Conservation (phyloP, 1,284 basidiomycete genomes). For the Cutaneotrichosporon sp. region DNA sequence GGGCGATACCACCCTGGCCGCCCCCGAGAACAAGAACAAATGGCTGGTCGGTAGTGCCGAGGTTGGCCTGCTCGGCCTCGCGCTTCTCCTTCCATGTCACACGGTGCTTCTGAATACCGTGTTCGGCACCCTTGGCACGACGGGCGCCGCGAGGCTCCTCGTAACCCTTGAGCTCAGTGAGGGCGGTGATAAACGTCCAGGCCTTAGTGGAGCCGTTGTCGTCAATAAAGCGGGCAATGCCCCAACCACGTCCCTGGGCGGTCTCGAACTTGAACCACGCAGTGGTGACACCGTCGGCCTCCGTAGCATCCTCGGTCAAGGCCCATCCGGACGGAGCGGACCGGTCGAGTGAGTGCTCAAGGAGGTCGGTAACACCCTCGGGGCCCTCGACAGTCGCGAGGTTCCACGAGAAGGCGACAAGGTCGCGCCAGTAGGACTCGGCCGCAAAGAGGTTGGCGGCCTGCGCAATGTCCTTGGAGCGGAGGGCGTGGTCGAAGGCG, state of each 20-base stretch:
- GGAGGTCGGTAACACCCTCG: constrained; percentile 28
- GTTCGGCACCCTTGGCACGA: constrained; percentile 16
- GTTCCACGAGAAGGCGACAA: constrained; percentile 60
- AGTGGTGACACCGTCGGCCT: constrained; percentile 16
- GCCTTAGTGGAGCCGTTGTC: constrained; percentile 57
- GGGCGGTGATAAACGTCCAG: constrained; percentile 55
- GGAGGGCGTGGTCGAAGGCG: constrained; percentile 10
- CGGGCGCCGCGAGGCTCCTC: constrained; percentile 43
- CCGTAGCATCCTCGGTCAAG: constrained; percentile 29
- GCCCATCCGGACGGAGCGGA: constrained; percentile 6
- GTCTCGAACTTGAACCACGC: constrained; percentile 41
- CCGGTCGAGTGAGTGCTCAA: constrained; percentile 5
- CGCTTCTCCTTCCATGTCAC: constrained; percentile 21
- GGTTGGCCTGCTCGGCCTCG: constrained; percentile 28
- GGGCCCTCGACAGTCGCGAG: constrained; percentile 57
- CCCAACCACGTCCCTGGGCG: constrained; percentile 42
- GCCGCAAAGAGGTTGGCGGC: constrained; percentile 73
- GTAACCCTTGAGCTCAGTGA: constrained; percentile 55
- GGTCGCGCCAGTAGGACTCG: constrained; percentile 54
- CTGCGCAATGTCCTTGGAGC: constrained; percentile 72
- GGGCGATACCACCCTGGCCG: constrained; percentile 23
- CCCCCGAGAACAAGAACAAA: constrained; percentile 26
- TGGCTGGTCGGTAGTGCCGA: constrained; percentile 24
- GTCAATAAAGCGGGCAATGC: constrained; percentile 32
- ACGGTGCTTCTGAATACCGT: constrained; percentile 20